Evolutionary conservation across 176 grass and related monocot genomes (phyloP).

Genomic region (Musa itinerans): DNA sequence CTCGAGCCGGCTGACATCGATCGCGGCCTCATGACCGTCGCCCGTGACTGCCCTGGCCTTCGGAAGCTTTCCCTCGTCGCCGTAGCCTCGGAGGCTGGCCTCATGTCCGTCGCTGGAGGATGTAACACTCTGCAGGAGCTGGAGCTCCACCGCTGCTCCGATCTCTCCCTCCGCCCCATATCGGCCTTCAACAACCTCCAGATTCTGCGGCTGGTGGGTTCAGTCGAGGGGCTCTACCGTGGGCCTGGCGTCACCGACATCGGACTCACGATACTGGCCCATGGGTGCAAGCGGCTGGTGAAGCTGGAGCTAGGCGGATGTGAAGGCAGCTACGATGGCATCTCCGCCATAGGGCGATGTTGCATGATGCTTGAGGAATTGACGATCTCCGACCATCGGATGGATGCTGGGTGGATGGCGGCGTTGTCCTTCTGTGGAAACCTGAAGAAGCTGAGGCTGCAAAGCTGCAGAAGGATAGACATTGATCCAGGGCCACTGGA

Average conservation of each 20-base stretch:
- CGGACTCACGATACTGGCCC: slow-evolving; percentile 92
- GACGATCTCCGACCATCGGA: slow-evolving; percentile 56
- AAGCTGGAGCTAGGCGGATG: slow-evolving; percentile 72
- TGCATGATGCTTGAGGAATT: slow-evolving; percentile 91
- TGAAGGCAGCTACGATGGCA: slow-evolving; percentile 81
- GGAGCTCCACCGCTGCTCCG: slow-evolving; percentile 73
- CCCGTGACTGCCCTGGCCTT: slow-evolving; percentile 45
- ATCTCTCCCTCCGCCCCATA: slow-evolving; percentile 71
- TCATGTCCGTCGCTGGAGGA: slow-evolving; percentile 52
- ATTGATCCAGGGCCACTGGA: slow-evolving; percentile 59
- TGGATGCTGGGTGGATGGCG: slow-evolving; percentile 77
- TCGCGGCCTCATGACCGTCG: slow-evolving; percentile 42
- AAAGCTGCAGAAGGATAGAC: slow-evolving; percentile 60
- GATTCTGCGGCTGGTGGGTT: slow-evolving; percentile 67
- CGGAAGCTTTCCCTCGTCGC: slow-evolving; percentile 54
- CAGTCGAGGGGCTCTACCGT: slow-evolving; percentile 38
- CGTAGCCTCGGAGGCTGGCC: slow-evolving; percentile 35
- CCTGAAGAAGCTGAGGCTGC: slow-evolving; percentile 65
- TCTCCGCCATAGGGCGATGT: slow-evolving; percentile 74
- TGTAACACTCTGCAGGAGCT: slow-evolving; percentile 70
- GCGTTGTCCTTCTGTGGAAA: slow-evolving; percentile 80
- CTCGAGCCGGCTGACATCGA: slow-evolving; percentile 43
- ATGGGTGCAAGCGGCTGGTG: slow-evolving; percentile 78
- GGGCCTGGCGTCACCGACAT: slow-evolving; percentile 71
- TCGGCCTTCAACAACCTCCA: slow-evolving; percentile 82